These are phyloP conservation scores for Rhodotorula diobovata DNA, from an alignment of 768 basidiomycete species.

Conservation along the genomic window DNA sequence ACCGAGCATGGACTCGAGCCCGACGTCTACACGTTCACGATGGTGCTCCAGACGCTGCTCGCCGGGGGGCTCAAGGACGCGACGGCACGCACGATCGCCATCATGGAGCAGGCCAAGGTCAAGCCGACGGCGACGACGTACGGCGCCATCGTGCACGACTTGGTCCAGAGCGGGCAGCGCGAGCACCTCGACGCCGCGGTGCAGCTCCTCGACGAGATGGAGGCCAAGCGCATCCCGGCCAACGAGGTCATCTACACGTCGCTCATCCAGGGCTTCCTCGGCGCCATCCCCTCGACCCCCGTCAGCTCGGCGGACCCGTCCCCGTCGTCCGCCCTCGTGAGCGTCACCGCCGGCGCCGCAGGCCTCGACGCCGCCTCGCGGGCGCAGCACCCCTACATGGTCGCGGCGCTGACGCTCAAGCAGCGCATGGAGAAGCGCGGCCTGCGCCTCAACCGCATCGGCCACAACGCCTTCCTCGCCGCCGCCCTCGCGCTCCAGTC, in stretches of 20 bases:
- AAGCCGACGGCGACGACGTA: constrained; percentile 70
- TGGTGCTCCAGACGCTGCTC: constrained; percentile 71
- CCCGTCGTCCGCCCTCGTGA: neutral
- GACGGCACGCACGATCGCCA: constrained; percentile 58
- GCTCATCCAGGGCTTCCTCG: constrained; percentile 67
- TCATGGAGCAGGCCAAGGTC: constrained; percentile 73
- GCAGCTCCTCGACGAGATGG: constrained; percentile 71
- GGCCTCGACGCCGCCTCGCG: constrained; percentile 6
- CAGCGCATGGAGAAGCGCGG: constrained; percentile 42
- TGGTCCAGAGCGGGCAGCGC: constrained; percentile 56
- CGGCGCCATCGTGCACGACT: constrained; percentile 71
- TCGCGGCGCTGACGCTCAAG: constrained; percentile 53
- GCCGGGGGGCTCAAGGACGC: constrained; percentile 65
- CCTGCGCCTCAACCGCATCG: constrained; percentile 58
- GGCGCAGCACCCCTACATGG: constrained; percentile 55
- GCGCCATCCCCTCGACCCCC: constrained; percentile 55
- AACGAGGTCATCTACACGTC: constrained; percentile 81
- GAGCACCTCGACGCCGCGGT: constrained; percentile 61
- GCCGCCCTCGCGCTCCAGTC: constrained; percentile 58
- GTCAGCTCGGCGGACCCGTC: too few species aligned
- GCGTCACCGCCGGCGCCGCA: constrained; percentile 31
- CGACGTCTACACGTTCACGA: constrained; percentile 82
- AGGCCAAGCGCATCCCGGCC: constrained; percentile 53
- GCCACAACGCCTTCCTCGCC: constrained; percentile 73
- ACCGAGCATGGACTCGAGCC: constrained; percentile 57